Evolutionary conservation across 768 basidiomycete genomes (phyloP).

Genomic region (Auriscalpium microsporum): DNA sequence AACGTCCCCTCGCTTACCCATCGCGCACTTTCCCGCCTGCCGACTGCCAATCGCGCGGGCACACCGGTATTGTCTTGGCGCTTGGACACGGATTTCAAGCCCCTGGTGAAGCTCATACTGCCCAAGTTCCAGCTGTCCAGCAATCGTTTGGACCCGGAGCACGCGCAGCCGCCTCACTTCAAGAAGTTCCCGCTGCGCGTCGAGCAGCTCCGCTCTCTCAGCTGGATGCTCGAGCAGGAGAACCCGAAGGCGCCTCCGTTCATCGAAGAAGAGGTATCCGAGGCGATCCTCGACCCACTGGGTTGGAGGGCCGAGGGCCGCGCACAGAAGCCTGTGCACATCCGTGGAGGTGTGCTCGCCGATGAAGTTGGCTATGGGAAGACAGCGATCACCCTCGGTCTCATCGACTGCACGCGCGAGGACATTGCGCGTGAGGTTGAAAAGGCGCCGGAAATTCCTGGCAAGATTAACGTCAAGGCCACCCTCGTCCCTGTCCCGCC

Average conservation of each 20-base stretch:
- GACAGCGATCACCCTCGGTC: constrained; percentile 87
- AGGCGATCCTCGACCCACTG: constrained; percentile 76
- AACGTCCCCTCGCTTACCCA: constrained; percentile 85
- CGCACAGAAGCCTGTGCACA: constrained; percentile 62
- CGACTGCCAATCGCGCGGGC: constrained; percentile 37
- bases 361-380: constrained; percentile 98
- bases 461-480: constrained; percentile 71
- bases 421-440: constrained; percentile 50
- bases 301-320: constrained; percentile 95
- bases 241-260: constrained; percentile 56
- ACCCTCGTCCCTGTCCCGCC: constrained; percentile 84
- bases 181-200: constrained; percentile 53
- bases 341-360: constrained; percentile 87
- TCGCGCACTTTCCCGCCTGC: constrained; percentile 75
- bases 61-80: constrained; percentile 63
- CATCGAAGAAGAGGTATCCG: constrained; percentile 89
- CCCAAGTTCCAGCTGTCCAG: constrained; percentile 65
- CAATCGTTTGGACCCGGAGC: constrained; percentile 65
- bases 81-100: constrained; percentile 69
- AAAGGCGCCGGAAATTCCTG: constrained; percentile 36
- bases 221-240: constrained; percentile 90
- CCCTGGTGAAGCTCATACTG: constrained; percentile 47
- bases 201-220: constrained; percentile 84
- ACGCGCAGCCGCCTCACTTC: constrained; percentile 75
- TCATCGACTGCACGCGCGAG: constrained; percentile 67